Evolutionary conservation across 306 rosid species (phyloP), one percentile per base, ranked within the genome.

Genomic region (Cyclanthera cordifolia): DNA sequence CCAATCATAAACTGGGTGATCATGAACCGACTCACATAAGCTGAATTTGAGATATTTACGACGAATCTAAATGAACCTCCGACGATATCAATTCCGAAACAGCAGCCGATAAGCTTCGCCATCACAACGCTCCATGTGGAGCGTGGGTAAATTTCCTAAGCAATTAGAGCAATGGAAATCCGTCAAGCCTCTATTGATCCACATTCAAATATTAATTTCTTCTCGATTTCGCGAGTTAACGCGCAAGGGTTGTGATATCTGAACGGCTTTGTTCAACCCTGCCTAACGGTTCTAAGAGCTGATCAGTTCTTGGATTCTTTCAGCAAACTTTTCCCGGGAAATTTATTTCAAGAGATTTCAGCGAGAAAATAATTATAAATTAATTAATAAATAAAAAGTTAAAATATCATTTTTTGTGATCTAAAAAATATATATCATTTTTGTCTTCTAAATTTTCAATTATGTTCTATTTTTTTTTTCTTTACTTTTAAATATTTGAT

Each of bases 271-370:
- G 46, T 17, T 16, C 66, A 17, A 24, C 1, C 25, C 37, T 59
- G 43, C 27, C 67, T 32, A 34, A 27, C n/a, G 27, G 27, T 4
- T 60, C 48, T 28, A 34, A 60, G 32, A 16, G n/a, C 67, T 9
- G 46, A 34, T 60, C 47, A 57, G 47, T 59, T 58, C 46, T 58
- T 10, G 16, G 48, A n/a, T 19, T 12, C 20, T 8, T 58, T 25
- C 48, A 60, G 17, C n/a, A 3, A 34, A 37, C 30, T 41, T 20
- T 63, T 63, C 52, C 69, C 69, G 69, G 69, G 69, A 63, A 41
- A 63, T 37, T 58, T 54, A 54, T 28, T 54, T 54, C 60, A 4
- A 54, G 28, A 52, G 37, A 2, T 49, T n/a, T 49, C 6, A 0
- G 57, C 13, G 5, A 32, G 37, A 32, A 32, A 32, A 32, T 32